phyloP scores from a whole-genome alignment of 257 asterid species.

The Echites panduratus region DNA sequence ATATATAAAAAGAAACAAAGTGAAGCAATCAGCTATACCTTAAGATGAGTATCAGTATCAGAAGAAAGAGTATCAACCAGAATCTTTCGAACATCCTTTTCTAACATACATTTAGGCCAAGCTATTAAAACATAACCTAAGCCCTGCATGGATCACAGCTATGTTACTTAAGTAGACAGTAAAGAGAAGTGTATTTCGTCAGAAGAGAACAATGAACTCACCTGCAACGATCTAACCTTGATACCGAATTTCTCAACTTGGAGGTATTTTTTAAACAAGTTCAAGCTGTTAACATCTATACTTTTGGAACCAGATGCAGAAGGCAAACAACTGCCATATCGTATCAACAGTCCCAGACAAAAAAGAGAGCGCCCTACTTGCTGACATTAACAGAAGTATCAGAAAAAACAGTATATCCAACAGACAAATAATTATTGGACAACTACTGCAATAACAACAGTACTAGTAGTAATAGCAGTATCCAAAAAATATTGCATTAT shows the following conservation, averaged over 20 bases:
- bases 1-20: conserved; percentile 15
- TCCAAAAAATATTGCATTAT: background rate
- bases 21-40: conserved; percentile 42
- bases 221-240: conserved; percentile 93
- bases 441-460: background rate
- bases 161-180: background rate
- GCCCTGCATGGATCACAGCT: conserved; percentile 50
- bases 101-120: conserved; percentile 85
- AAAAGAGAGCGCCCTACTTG: conserved; percentile 96
- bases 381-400: conserved; percentile 36
- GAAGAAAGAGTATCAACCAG: conserved; percentile 66
- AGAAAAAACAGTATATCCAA: background rate
- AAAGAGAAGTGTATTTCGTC: conserved; percentile 1
- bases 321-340: conserved; percentile 71
- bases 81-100: conserved; percentile 68
- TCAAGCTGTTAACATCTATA: conserved; percentile 59
- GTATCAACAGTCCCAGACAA: conserved; percentile 95
- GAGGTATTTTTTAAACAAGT: conserved; percentile 77
- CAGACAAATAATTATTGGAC: background rate
- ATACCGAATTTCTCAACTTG: conserved; percentile 79
- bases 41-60: conserved; percentile 58
- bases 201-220: conserved; percentile 23
- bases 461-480: background rate
- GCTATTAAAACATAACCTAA: conserved; percentile 91
- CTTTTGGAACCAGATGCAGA: conserved; percentile 48